Conservation (phyloP, 1,284 basidiomycete species). For the Phlebopus sp. region DNA sequence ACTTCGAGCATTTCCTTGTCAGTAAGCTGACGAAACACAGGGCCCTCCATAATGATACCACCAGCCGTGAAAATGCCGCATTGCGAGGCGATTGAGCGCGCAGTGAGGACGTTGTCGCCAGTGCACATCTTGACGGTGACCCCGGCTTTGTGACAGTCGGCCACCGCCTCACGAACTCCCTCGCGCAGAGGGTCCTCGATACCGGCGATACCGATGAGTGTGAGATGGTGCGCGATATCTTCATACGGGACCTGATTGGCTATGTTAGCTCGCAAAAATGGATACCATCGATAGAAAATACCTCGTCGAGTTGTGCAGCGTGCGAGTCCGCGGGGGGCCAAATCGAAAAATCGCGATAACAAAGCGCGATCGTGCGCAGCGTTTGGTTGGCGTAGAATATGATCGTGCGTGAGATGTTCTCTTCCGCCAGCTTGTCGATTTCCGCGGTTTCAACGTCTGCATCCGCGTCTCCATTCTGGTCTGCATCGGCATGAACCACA, state of each 20-base stretch:
- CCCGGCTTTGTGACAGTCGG: conserved; percentile 83
- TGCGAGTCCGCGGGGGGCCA: conserved; percentile 75
- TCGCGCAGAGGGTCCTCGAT: conserved; percentile 95
- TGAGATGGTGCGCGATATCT: conserved; percentile 70
- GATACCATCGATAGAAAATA: conserved; percentile 22
- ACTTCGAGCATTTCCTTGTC: conserved; percentile 59
- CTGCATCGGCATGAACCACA: conserved; percentile 51
- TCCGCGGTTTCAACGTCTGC: conserved; percentile 52
- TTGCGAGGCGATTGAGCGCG: conserved; percentile 90
- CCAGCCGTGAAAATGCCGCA: conserved; percentile 93
- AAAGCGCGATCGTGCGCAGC: conserved; percentile 89
- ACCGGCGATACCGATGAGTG: conserved; percentile 84
- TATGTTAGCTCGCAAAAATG: conserved; percentile 4
- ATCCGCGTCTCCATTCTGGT: conserved; percentile 22
- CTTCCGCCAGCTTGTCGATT: conserved; percentile 64
- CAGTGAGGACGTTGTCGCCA: conserved; percentile 94
- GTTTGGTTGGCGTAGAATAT: conserved; percentile 97
- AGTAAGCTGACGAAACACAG: conserved; percentile 64
- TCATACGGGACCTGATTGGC: conserved; percentile 63
- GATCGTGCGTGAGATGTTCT: conserved; percentile 88
- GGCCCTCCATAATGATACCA: conserved; percentile 97
- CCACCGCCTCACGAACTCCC: conserved; percentile 87
- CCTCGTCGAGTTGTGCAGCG: conserved; percentile 53
- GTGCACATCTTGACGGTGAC: conserved; percentile 99
- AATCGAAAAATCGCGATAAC: conserved; percentile 82